Base-by-base conservation (phyloP, 768 basidiomycete genomes). In the Pseudohyphozyma bogoriensis region DNA sequence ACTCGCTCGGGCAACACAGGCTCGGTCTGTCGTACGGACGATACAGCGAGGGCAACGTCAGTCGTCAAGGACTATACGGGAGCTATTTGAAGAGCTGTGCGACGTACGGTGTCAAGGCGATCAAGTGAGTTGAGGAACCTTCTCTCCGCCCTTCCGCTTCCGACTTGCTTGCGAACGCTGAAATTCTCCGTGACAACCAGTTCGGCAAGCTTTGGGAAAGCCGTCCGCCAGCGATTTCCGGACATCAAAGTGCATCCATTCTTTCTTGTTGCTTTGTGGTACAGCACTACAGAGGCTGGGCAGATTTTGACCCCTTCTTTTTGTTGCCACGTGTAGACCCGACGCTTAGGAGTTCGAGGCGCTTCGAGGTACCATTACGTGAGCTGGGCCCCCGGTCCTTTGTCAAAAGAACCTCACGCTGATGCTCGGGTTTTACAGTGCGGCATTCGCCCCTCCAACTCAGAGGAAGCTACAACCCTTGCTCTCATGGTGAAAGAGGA, bases 141-240 rank as follows among this genome's bases (percentile, higher is more conserved):
- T 22, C 32, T 10, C 18, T 15, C 39, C 20, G 7, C 1, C 35
- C 16, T 18, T 33, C 3, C 26, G 33, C 6, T 39, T 5, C 32
- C 42, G 29, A 26, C 47, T 16, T 4, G 13, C 1, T 31, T 22
- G 12, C 7, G 8, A 42, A 42, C n/a, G 40, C 40, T 49, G 15
- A 31, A 12, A 8, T 7, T 31, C 24, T n/a, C 62, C 87, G 87
- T 55, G 88, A n/a, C 92, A 71, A 89, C 93, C 78, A 95, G 92
- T 78, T 89, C 90, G 39, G 91, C 91, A 67, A 90, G 90, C 2
- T 80, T 95, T 69, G 91, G 91, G 63, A 95, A 95, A 75, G 89
- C 90, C 49, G 90, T 95, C 71, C 81, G 89, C 64, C 81, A 87
- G 56, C 91, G 89, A 73, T 95, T 90, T 76, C 88, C 88, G 51